Percentiles rank a stretch among this genome's conserved stretches.
Conservation (phyloP, 345 rosid genomes). For the Clarkia xantiana region DNA sequence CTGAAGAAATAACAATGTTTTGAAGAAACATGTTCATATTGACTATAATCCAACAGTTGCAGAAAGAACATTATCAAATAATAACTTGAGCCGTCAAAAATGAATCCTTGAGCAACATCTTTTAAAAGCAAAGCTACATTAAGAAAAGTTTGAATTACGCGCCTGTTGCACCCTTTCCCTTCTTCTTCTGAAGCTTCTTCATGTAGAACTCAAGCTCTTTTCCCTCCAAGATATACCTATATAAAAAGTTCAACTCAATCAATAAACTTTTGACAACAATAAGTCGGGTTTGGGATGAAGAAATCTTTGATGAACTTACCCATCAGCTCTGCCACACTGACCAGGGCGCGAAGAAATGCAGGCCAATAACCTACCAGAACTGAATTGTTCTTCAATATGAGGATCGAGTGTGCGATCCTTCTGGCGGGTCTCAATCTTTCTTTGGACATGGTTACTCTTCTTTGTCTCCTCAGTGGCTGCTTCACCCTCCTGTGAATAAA, state of each 20-base stretch:
- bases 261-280: too few relatives aligned
- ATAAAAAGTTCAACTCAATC: too few relatives aligned
- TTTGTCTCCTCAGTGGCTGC: conserved; percentile 23
- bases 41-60: background rate
- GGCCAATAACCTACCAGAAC: conserved; percentile 37
- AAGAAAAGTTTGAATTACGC: conserved; percentile 3
- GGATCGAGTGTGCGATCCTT: conserved; percentile 26
- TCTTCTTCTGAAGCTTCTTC: conserved; percentile 36
- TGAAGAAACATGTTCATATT: too few relatives aligned
- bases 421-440: conserved; percentile 37
- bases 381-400: conserved; percentile 43
- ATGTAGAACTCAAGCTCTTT: conserved; percentile 34
- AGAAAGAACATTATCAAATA: background rate
- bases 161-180: conserved; percentile 26
- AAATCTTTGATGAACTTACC: conserved; percentile 14
- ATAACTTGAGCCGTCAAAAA: background rate
- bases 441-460: conserved; percentile 36
- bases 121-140: background rate
- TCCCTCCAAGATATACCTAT: conserved; percentile 31
- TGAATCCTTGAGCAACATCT: background rate
- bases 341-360: conserved; percentile 47
- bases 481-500: conserved; percentile 24
- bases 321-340: conserved; percentile 46
- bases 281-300: background rate
- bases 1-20: too few relatives aligned